A percentile compares a stretch with the other conserved stretches of the same genome.
phyloP scores from a whole-genome alignment of 495 filamentous ascomycete genomes.

The Ramalina intermedia region DNA sequence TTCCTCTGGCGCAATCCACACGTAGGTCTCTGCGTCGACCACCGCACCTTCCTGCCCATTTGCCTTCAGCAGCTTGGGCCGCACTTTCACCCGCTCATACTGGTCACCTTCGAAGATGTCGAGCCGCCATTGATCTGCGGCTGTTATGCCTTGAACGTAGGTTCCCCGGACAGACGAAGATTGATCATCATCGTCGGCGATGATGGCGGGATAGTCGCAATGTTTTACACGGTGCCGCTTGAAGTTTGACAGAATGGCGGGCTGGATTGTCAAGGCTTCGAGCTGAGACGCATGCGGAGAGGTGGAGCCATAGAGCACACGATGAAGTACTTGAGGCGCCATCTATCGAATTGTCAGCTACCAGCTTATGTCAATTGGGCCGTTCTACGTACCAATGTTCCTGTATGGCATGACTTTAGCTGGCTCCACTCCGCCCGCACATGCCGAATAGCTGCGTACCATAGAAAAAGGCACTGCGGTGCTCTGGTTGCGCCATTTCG shows the following conservation, averaged over 20 bases:
- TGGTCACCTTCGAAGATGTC: conserved; percentile 71
- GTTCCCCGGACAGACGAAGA: conserved; percentile 55
- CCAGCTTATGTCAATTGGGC: neutral
- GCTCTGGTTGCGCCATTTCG: conserved; percentile 19
- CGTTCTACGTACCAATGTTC: conserved; percentile 17
- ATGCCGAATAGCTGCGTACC: conserved; percentile 20
- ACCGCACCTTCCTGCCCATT: conserved; percentile 26
- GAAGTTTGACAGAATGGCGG: conserved; percentile 61
- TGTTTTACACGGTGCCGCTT: conserved; percentile 49
- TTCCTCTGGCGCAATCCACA: conserved; percentile 39
- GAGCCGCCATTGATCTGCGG: conserved; percentile 58
- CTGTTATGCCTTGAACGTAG: conserved; percentile 63
- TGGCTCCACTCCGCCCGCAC: neutral
- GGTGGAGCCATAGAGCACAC: conserved; percentile 56
- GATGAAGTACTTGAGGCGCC: conserved; percentile 66
- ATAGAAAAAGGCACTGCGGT: conserved; percentile 42
- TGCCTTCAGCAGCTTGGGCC: conserved; percentile 37
- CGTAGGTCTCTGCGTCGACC: conserved; percentile 59
- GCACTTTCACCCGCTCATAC: conserved; percentile 52
- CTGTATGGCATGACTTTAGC: conserved; percentile 6
- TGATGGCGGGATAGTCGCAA: conserved; percentile 80
- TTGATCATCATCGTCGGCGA: conserved; percentile 19
- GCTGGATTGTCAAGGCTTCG: conserved; percentile 45
- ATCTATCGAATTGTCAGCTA: conserved; percentile 43
- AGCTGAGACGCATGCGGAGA: conserved; percentile 35